Base-by-base conservation (phyloP, 805 yeast species). In the Debaryomyces castellii region DNA sequence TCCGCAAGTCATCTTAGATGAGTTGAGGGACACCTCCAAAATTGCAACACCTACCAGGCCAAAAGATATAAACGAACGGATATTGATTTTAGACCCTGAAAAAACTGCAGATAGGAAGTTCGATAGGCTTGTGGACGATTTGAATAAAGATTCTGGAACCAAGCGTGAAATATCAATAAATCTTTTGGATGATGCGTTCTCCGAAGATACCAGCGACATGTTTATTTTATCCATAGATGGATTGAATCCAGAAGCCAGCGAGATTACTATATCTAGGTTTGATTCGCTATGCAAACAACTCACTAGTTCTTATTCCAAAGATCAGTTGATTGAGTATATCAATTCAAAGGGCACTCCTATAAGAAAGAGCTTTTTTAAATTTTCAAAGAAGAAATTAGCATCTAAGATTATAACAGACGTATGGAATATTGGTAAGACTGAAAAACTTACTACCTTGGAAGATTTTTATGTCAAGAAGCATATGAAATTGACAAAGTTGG, bases 401-500 rank as follows among this genome's bases (percentile, higher is more conserved):
- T 54, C 62, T 3, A 41, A 46, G 4, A 69, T 76, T 16, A 49
- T 76, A 27, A 44, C 48, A 3, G 52, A 60, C 5, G 52, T 69
- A 9, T 76, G 81, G 81, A 48, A 55, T 7, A 46, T 66, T 17
- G 32, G 44, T 1, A 51, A 51, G 14, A 50, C 66, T 1, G 53
- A 51, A 1, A 49, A 52, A 18, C 40, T 61, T 17, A 46, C 59
- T 2, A 56, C 60, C n/a, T 52, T 59, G 27, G 64, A 63, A 5
- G 71, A 69, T 39, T 61, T 70, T 18, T 53, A 67, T 27, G 51
- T 60, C 5, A 67, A 66, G 39, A 64, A 60, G 36, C 49, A 58
- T 4, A 48, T 75, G 5, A 60, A 62, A 18, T 57, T 77, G 17
- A 47, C 64, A 22, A 62, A 61, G 34, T 57, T 62, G 4, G 77